A percentile compares a stretch with the other conserved stretches of the same genome.
phyloP scores from a whole-genome alignment of 2,329 filamentous ascomycete genomes.

The Neonectria punicea region DNA sequence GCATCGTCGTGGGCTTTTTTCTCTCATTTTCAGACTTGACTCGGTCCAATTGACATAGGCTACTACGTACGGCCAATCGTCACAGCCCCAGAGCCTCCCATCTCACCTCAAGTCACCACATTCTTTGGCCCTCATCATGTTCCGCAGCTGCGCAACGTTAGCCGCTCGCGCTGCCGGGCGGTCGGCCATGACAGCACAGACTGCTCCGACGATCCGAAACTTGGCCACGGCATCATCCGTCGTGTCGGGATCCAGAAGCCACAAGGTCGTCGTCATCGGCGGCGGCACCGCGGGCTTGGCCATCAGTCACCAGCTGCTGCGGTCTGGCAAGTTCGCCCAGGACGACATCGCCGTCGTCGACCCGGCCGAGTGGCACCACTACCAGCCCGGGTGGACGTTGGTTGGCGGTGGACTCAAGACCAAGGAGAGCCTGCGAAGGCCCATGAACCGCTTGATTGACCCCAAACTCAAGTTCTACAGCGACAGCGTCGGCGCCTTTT shows the following conservation, averaged over 20 bases:
- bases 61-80: too few species aligned
- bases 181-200: conserved; percentile 1
- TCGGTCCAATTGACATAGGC: background rate
- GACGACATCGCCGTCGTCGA: conserved; percentile 74
- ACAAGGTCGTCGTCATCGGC: conserved; percentile 75
- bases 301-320: conserved; percentile 74
- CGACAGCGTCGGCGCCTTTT: conserved; percentile 59
- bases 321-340: conserved; percentile 63
- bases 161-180: conserved; percentile 29
- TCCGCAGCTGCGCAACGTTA: conserved; percentile 31
- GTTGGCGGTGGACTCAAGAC: conserved; percentile 74
- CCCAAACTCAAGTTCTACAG: conserved; percentile 71
- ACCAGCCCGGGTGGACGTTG: conserved; percentile 76
- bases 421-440: conserved; percentile 66
- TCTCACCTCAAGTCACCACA: too few species aligned
- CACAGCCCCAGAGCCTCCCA: too few species aligned
- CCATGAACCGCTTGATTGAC: conserved; percentile 63
- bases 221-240: conserved; percentile 17
- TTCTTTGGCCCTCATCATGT: conserved; percentile 29
- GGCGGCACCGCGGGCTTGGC: conserved; percentile 73
- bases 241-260: conserved; percentile 41
- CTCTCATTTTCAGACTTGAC: background rate
- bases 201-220: background rate
- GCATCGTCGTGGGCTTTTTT: background rate
- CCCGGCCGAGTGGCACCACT: conserved; percentile 71